phyloP scores from a whole-genome alignment of 495 filamentous ascomycete genomes.

The Penicillium desertorum region DNA sequence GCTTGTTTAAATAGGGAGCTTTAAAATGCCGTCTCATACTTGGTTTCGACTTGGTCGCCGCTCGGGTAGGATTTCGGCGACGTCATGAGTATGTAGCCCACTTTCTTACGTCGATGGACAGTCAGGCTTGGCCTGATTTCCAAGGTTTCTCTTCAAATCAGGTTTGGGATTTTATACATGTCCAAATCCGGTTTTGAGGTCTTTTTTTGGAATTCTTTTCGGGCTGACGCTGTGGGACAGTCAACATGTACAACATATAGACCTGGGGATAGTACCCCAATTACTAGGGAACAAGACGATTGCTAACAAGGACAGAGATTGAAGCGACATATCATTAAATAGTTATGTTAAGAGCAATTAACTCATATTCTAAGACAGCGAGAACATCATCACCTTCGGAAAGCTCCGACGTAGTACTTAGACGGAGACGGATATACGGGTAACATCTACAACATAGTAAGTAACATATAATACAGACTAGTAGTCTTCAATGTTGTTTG shows the following conservation, averaged over 20 bases:
- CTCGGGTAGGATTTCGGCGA: slow-evolving; percentile 13
- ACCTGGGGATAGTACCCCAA: not conserved
- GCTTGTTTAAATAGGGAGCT: not conserved
- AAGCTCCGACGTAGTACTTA: too few relatives aligned
- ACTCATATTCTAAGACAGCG: too few relatives aligned
- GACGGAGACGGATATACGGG: too few relatives aligned
- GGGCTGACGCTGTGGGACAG: not conserved
- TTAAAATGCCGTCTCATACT: slow-evolving; percentile 9
- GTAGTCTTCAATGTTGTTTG: too few relatives aligned
- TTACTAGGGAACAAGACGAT: not conserved
- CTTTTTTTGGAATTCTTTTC: not conserved
- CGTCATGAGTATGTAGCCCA: slow-evolving; percentile 24
- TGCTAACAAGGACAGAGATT: too few relatives aligned
- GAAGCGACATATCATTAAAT: too few relatives aligned
- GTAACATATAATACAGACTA: too few relatives aligned
- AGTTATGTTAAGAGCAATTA: not conserved
- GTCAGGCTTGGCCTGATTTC: slow-evolving; percentile 18
- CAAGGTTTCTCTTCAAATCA: not conserved
- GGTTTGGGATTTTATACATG: not conserved
- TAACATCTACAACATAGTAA: too few relatives aligned
- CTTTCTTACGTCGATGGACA: slow-evolving; percentile 33
- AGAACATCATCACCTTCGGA: too few relatives aligned
- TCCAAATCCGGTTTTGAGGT: slow-evolving; percentile 1
- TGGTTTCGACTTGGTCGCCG: slow-evolving; percentile 13
- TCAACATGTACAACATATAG: too few relatives aligned